Evolutionary conservation across 306 rosid genomes (phyloP).

Genomic region (Carpinus viminea): DNA sequence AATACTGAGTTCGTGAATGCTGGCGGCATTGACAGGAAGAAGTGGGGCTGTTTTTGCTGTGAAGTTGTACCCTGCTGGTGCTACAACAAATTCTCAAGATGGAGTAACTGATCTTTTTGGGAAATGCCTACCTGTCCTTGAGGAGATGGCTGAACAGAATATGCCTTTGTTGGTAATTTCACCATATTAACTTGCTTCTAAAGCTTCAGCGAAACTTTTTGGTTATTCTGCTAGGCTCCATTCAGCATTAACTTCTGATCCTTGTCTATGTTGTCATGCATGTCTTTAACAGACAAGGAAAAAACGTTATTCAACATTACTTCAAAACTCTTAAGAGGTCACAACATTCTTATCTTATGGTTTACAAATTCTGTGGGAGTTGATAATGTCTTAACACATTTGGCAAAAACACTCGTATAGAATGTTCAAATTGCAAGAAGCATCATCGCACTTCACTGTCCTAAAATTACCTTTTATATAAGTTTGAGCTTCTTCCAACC

Average conservation of each 20-base stretch:
- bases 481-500: slow-evolving; percentile 5
- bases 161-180: slow-evolving; percentile 73
- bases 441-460: neutral
- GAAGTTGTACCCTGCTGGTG: slow-evolving; percentile 94
- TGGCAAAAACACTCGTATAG: neutral
- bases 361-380: neutral
- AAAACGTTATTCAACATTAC: slow-evolving; percentile 14
- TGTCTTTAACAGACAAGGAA: slow-evolving; percentile 7
- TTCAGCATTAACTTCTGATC: neutral
- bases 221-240: neutral
- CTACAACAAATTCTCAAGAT: slow-evolving; percentile 92
- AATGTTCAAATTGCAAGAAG: neutral
- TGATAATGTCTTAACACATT: neutral
- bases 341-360: neutral
- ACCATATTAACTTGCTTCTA: neutral
- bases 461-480: neutral
- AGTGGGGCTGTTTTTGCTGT: slow-evolving; percentile 79
- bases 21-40: slow-evolving; percentile 47
- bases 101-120: slow-evolving; percentile 88
- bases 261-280: slow-evolving; percentile 12
- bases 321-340: neutral
- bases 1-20: slow-evolving; percentile 13
- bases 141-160: slow-evolving; percentile 75
- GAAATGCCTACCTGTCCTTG: slow-evolving; percentile 79
- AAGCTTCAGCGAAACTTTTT: neutral